Evolutionary conservation across 345 rosid species (phyloP).

Genomic region (Populus ilicifolia): DNA sequence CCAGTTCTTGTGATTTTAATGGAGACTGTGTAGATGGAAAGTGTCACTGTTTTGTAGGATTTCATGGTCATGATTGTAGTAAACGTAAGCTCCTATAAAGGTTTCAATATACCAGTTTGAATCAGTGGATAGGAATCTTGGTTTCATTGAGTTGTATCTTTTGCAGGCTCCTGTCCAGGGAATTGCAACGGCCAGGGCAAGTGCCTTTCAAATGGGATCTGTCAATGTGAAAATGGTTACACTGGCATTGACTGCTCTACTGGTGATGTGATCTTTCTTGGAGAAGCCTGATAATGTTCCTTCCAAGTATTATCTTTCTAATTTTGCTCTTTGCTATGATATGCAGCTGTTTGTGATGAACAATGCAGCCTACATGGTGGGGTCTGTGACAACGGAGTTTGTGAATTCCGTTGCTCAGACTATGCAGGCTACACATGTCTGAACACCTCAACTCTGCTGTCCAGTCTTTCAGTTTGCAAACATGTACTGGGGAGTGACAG

Average conservation of each 20-base stretch:
- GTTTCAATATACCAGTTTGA: background rate
- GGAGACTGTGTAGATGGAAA: constrained; percentile 91
- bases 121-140: background rate
- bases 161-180: constrained; percentile 78
- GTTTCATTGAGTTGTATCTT: background rate
- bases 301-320: background rate
- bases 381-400: constrained; percentile 98
- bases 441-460: constrained; percentile 80
- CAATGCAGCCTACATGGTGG: constrained; percentile 99
- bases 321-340: constrained; percentile 5
- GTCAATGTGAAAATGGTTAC: constrained; percentile 70
- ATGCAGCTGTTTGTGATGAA: constrained; percentile 89
- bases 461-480: constrained; percentile 81
- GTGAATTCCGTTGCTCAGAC: constrained; percentile 98
- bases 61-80: constrained; percentile 83
- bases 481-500: constrained; percentile 78
- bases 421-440: constrained; percentile 97
- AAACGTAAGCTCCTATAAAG: constrained; percentile 52
- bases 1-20: constrained; percentile 71
- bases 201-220: constrained; percentile 71
- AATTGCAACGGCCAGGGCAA: constrained; percentile 76
- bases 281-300: background rate
- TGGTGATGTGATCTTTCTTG: constrained; percentile 39
- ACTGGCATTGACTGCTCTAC: constrained; percentile 96
- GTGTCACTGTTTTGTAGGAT: constrained; percentile 86